Evolutionary conservation across 2,329 filamentous ascomycete species (phyloP), one percentile per base, ranked within the genome.

Genomic region (Epichloe gansuensis): DNA sequence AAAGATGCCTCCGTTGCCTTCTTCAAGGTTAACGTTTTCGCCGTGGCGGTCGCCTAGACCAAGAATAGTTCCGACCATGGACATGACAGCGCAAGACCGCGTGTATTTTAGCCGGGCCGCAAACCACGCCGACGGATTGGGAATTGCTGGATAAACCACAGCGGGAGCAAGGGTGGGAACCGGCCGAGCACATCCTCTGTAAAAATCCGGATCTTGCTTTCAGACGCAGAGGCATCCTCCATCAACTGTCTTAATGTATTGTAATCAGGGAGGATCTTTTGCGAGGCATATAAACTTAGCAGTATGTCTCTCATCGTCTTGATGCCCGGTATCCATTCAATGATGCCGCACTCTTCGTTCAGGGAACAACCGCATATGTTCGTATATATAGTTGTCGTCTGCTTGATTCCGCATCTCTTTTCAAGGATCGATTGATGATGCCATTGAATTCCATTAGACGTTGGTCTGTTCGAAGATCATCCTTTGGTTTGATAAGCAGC

Each of bases 381-480:
- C 91, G 90, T 69, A 99, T 95, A 66, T 95, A 95, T 52, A 98
- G 77, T 58, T 93, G 87, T 15, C 93, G 82, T 65, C 88, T 86
- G 67, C 88, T 94, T 15, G 90, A 88, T 64, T 96, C 91, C 2
- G 91, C 84, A 62, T 97, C 91, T 56, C 87, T 83, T 65, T 96
- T 95, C 53, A 99, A 72, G 3, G 91, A 89, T 54, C 93, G 81
- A 66, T 98, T 98, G 73, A 98, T 97, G 81, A 97, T 93, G 46
- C 86, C 83, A 66, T 97, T 98, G 75, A 98, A 98, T 65, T 98
- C 94, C 91, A 98, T 98, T 21, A 98, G 82, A 50, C 93, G 88
- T 67, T 97, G 91, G 62, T 99, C 94, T 59, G 95, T 98, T 49
- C 93, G 86, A 25, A 99, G 78, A 66, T 99, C 94, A 65, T 98